Base-by-base conservation (phyloP, 345 rosid species). In the Murraya koenigii region DNA sequence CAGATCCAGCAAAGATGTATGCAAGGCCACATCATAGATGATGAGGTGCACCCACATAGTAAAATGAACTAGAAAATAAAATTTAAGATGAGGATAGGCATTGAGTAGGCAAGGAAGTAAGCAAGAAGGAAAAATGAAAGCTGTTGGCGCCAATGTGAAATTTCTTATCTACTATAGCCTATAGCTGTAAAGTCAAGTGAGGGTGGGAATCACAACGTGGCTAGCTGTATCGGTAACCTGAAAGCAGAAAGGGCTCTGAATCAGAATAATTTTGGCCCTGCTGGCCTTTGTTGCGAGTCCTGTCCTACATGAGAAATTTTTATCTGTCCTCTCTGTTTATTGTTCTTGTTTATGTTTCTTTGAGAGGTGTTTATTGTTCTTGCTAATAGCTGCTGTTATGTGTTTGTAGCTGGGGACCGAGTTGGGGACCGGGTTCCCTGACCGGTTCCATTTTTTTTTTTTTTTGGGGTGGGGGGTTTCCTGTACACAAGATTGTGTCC, bases 1-100 rank as follows among this genome's bases (percentile, higher is more conserved):
- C 84, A 83, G 98, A 82, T 93, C 98, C 81, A 91, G 88, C 92
- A 80, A 77, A 76, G 96, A 93, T 68, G 60, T 93, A 1, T 74
- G 92, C 75, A 78, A 82, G 60, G 77, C 80, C 15, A 72, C 83
- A 75, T 79, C 88, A 35, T 80, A 74, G 49, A 32, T 52, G n/a
- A 55, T 17, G 33, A 41, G n/a, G 41, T 11, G 72, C 66, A 64
- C 20, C 70, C 63, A 19, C 8, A 78, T 6, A 52, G 28, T 25
- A 75, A 39, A 74, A 11, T 38, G 70, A 26, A 36, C 4, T 59
- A 49, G 69, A 44, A 77, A 73, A 69, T 69, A 77, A 72, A 52
- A 17, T 20, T 66, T 59, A 14, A 36, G 23, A 26, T 35, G 61
- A 30, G 44, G 66, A 10, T 20, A 56, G 72, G 25, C 10, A 23